Evolutionary conservation across 352 stramenopile genomes (phyloP).

Genomic region (Globisporangium carolinianum): DNA sequence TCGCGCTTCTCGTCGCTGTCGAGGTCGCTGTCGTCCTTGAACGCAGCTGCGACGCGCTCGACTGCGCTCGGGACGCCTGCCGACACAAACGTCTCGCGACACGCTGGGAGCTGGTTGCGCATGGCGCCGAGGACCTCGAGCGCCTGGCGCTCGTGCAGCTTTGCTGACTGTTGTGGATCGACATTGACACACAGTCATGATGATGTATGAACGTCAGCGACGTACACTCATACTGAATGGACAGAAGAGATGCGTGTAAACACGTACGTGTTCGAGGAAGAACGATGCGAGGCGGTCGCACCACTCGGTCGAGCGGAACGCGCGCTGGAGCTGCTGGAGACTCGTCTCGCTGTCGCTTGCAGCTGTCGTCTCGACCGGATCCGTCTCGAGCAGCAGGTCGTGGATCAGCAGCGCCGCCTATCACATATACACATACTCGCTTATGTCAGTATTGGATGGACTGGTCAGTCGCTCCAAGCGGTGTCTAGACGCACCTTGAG

Average conservation of each 20-base stretch:
- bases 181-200: too few species aligned
- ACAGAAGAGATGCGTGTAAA: conserved; percentile 1
- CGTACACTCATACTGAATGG: conserved; percentile 13
- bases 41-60: conserved; percentile 19
- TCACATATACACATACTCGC: too few species aligned
- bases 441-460: too few species aligned
- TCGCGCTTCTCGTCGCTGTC: conserved; percentile 55
- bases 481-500: too few species aligned
- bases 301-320: conserved; percentile 45
- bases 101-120: conserved; percentile 50
- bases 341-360: conserved; percentile 11
- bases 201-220: too few species aligned
- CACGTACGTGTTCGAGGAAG: conserved; percentile 40
- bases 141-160: conserved; percentile 32
- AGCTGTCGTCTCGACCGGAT: not conserved
- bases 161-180: too few species aligned
- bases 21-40: conserved; percentile 22
- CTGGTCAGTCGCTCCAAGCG: too few species aligned
- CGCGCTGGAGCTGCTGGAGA: conserved; percentile 38
- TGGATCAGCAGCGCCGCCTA: conserved; percentile 64
- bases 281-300: conserved; percentile 46
- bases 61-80: conserved; percentile 36
- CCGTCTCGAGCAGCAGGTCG: conserved; percentile 48
- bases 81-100: conserved; percentile 28
- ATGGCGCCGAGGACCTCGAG: conserved; percentile 58